Evolutionary conservation across 1,284 basidiomycete genomes (phyloP), one percentile per base, ranked within the genome.

Genomic region (Sporisorium scitamineum): DNA sequence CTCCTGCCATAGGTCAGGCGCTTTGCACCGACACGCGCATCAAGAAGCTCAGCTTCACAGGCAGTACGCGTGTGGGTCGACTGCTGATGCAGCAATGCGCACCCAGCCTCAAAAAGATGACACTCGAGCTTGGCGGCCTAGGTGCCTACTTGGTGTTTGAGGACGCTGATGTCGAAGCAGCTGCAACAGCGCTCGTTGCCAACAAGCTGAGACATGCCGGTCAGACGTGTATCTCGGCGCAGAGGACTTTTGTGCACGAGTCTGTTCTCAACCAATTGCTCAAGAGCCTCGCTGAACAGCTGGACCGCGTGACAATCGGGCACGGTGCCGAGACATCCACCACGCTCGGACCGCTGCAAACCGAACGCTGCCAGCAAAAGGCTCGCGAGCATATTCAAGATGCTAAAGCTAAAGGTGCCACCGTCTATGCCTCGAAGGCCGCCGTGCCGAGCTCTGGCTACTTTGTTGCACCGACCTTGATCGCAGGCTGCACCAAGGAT

Each of bases 141-240:
- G 90, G 93, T 0, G 92, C 95, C 0, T 96, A 96, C 87, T 94
- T 97, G 73, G 94, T 99, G 8, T 99, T 99, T 85, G 93, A 95
- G 67, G 97, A 99, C 82, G 95, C 95, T 0, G 92, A 99, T 84
- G 89, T 99, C 59, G 93, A 95, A 61, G 91, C 92, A 52, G 97
- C 97, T 24, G 93, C 99, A 14, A 91, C 92, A 72, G 94, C 88
- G 56, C 93, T 93, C 3, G 89, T 97, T 67, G 83, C 90, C 8
- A 93, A 90, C 89, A 99, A 99, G 87, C 97, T 98, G 90, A 90
- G 97, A 53, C 89, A 89, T 27, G 92, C 91, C 18, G 96, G 96
- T 1, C 97, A 99, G 87, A 96, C 95, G 0, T 94, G 94, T 76
- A 88, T 95, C 24, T 86, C 92, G 29, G 78, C 79, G 27, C 83